These are phyloP conservation scores for Coemansia sp. DNA, from an alignment of 192 early-diverging fungal species.

Conservation along the genomic window DNA sequence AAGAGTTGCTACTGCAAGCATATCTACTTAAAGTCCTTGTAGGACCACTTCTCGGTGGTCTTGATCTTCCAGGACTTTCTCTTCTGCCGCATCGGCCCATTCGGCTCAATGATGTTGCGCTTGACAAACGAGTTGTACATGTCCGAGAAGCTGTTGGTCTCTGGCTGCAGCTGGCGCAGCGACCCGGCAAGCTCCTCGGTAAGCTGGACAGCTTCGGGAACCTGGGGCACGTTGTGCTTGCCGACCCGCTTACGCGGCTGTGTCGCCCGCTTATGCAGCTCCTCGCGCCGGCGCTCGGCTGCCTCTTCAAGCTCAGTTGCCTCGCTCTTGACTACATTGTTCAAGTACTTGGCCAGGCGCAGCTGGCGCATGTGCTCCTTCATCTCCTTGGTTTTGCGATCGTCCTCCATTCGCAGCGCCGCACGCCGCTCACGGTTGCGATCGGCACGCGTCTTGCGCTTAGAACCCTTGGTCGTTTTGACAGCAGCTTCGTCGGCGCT, in stretches of 20 bases:
- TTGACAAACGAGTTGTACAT: conserved; percentile 41
- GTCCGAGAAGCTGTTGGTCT: conserved; percentile 31
- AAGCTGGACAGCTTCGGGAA: conserved; percentile 41
- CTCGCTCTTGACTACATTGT: conserved; percentile 43
- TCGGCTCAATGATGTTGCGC: conserved; percentile 47
- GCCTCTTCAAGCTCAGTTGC: conserved; percentile 21
- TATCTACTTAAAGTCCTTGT: conserved; percentile 48
- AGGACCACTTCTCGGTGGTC: conserved; percentile 48
- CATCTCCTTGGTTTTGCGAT: conserved; percentile 36
- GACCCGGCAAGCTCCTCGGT: conserved; percentile 40
- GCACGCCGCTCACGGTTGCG: conserved; percentile 58
- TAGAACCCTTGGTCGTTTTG: conserved; percentile 27
- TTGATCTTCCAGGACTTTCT: conserved; percentile 7
- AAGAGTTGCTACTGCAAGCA: neutral
- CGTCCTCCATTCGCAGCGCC: conserved; percentile 28
- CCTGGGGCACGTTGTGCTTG: conserved; percentile 28
- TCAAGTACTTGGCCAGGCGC: conserved; percentile 52
- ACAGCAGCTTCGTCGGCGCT: conserved; percentile 9
- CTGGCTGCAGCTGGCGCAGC: conserved; percentile 47
- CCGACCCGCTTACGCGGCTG: conserved; percentile 35
- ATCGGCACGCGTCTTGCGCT: conserved; percentile 60
- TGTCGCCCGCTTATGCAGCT: conserved; percentile 18
- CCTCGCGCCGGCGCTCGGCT: conserved; percentile 26
- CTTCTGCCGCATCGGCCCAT: conserved; percentile 9
- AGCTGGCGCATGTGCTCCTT: conserved; percentile 55